Evolutionary conservation across 2,329 filamentous ascomycete species (phyloP).

Genomic region (Cryphonectria radicalis): DNA sequence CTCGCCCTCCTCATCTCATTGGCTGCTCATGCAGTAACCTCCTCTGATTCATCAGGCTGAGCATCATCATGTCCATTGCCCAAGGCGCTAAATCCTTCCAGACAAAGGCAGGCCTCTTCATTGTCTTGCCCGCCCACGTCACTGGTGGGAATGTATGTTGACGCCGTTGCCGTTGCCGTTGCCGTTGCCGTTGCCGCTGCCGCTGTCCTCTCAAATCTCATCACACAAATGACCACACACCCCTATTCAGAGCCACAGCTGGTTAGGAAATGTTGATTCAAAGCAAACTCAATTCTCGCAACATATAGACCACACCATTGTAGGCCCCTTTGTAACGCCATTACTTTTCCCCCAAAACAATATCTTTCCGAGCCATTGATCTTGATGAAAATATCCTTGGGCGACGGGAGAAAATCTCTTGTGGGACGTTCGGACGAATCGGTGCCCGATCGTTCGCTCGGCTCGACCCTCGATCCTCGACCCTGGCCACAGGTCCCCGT

Average conservation of each 20-base stretch:
- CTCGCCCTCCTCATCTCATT: neutral
- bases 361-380: neutral
- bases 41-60: neutral
- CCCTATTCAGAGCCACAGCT: neutral
- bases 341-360: neutral
- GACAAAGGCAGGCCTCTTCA: neutral
- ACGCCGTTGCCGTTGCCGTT: neutral
- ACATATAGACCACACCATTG: conserved; percentile 13
- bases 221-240: neutral
- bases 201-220: neutral
- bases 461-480: neutral
- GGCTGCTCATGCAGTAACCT: neutral
- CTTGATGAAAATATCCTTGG: neutral
- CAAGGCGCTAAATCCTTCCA: neutral
- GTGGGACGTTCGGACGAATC: neutral
- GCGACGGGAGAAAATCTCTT: neutral
- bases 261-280: neutral
- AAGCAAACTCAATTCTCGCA: neutral
- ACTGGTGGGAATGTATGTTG: neutral
- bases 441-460: conserved; percentile 9
- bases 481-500: neutral
- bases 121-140: neutral
- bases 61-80: neutral
- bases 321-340: neutral
- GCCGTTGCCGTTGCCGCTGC: neutral